Evolutionary conservation across 306 rosid species (phyloP).

Genomic region (Ziziphus jujuba): DNA sequence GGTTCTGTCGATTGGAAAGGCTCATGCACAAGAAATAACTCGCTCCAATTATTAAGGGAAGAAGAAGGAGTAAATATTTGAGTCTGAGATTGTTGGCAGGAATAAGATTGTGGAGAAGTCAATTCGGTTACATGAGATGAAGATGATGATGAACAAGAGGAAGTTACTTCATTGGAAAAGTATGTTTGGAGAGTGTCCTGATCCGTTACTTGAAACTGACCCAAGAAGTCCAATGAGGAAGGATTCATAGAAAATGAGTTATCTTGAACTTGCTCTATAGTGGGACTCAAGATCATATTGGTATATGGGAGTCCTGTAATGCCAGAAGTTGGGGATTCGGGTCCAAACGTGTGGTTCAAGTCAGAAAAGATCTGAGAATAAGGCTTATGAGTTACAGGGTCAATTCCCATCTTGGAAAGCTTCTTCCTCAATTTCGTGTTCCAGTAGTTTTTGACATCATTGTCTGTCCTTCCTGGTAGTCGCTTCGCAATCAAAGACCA

Average conservation of each 20-base stretch:
- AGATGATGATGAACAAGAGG: constrained; percentile 71
- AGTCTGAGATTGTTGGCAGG: constrained; percentile 37
- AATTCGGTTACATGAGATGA: constrained; percentile 48
- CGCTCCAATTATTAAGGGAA: constrained; percentile 49
- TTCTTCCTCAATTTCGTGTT: constrained; percentile 90
- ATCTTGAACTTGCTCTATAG: constrained; percentile 30
- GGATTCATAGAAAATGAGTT: constrained; percentile 16
- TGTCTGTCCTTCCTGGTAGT: constrained; percentile 92
- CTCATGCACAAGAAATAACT: constrained; percentile 47
- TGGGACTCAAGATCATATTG: constrained; percentile 16
- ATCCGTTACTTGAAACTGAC: constrained; percentile 38
- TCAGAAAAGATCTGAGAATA: constrained; percentile 76
- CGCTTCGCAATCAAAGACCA: constrained; percentile 84
- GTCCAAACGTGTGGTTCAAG: constrained; percentile 18
- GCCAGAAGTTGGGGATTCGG: constrained; percentile 29
- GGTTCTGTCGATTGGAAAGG: constrained; percentile 39
- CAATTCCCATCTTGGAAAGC: constrained; percentile 87
- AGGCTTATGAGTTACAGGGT: constrained; percentile 88
- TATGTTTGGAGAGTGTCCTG: constrained; percentile 39
- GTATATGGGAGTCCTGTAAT: constrained; percentile 21
- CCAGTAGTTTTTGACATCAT: constrained; percentile 96
- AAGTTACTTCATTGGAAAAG: constrained; percentile 57
- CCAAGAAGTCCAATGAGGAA: constrained; percentile 34
- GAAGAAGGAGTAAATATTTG: constrained; percentile 33
- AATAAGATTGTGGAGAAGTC: constrained; percentile 39